Base-by-base conservation (phyloP, 2,329 filamentous ascomycete species). In the Arachnomyces sp. region DNA sequence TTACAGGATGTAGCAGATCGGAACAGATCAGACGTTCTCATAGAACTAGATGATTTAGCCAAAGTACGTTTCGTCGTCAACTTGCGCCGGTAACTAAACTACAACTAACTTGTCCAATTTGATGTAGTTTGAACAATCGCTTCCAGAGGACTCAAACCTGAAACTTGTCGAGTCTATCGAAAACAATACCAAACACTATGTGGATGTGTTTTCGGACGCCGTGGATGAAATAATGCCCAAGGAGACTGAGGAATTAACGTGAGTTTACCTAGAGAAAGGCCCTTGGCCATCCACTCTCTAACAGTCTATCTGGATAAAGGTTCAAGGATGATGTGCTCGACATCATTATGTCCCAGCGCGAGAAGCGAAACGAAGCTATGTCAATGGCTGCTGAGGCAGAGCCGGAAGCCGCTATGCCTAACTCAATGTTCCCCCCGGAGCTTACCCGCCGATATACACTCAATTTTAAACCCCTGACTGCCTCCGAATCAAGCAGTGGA, bases 291-390 rank as follows among this genome's bases (percentile, higher is more conserved):
- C 34, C 35, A 32, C 28, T 13, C n/a, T 25, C 48, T 60, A 51
- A 59, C 33, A 52, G 66, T 49, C 49, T 41, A 9, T 25, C 9
- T 9, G 14, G n/a, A 7, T 11, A 28, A 51, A 87, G 83, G 51
- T 96, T 95, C 74, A 96, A 96, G 63, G 89, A 95, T 57, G 92
- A 98, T 64, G 89, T 96, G 7, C 75, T 98, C 32, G 92, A 98
- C 65, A 86, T 98, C 21, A 83, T 98, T 56, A 93, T 95, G 84
- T 86, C 87, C 31, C 86, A 94, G 59, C 82, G 92, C 52, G 81
- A 86, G 53, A 83, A 82, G 54, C 80, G 88, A 52, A 96, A 98
- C 61, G 84, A 86, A 50, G 81, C 82, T 32, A 73, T 93, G 46
- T 67, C 74, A 14, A 74, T 80, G 51, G 74, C 75, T n/a, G 77